These are phyloP conservation scores for Lentinula boryana DNA, from an alignment of 768 basidiomycete genomes.

Conservation along the genomic window DNA sequence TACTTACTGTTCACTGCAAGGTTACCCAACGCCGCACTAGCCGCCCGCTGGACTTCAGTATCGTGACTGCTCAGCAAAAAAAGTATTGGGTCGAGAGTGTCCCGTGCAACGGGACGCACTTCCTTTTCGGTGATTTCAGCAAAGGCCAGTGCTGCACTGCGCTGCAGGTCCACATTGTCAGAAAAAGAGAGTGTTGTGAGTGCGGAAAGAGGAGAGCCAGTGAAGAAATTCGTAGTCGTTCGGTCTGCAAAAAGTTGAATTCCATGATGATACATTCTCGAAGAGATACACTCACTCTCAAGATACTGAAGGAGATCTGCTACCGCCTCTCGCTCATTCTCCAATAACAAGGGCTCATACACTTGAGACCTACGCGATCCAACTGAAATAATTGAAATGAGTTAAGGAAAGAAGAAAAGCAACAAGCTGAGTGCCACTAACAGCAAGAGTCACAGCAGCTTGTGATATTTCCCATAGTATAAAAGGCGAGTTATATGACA, in stretches of 20 bases:
- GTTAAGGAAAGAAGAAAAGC: constrained; percentile 9
- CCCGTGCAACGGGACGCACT: constrained; percentile 91
- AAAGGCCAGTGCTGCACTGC: constrained; percentile 95
- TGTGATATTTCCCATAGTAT: constrained; percentile 62
- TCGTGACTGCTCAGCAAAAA: constrained; percentile 97
- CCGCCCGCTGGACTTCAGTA: constrained; percentile 97
- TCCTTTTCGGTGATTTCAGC: constrained; percentile 99
- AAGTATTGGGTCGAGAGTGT: constrained; percentile 96
- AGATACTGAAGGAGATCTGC: constrained; percentile 96
- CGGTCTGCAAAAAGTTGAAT: constrained; percentile 59
- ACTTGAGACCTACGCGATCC: constrained; percentile 78
- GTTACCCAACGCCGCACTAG: constrained; percentile 95
- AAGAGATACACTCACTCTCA: constrained; percentile 65
- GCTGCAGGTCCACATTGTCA: constrained; percentile 98
- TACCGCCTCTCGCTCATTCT: constrained; percentile 96
- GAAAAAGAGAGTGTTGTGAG: constrained; percentile 97
- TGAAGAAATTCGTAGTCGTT: constrained; percentile 97
- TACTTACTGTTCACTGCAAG: constrained; percentile 92
- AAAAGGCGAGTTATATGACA: not conserved
- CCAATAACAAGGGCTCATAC: constrained; percentile 80
- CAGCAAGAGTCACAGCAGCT: constrained; percentile 86
- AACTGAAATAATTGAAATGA: constrained; percentile 31
- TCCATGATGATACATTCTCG: constrained; percentile 4
- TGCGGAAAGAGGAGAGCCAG: constrained; percentile 85
- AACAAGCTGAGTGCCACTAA: constrained; percentile 30